A percentile compares a stretch with the other conserved stretches of the same genome.
Evolutionary conservation across 2,329 filamentous ascomycete genomes (phyloP).

Genomic region (Fusarium coicis): DNA sequence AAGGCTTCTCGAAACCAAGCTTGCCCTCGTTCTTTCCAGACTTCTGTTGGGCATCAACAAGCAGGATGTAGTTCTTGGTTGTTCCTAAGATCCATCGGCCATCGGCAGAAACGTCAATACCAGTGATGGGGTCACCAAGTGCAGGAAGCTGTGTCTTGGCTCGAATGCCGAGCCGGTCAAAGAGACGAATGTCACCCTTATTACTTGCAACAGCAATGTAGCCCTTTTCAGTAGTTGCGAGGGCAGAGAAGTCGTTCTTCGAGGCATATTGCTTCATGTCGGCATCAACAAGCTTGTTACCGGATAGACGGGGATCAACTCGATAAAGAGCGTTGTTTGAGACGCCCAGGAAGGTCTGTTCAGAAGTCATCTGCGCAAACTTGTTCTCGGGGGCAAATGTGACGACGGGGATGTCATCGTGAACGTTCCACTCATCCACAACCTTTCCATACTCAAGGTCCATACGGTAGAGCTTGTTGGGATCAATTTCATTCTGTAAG

Average conservation of each 20-base stretch:
- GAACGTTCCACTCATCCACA: slow-evolving; percentile 98
- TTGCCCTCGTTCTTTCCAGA: slow-evolving; percentile 96
- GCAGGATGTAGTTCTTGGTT: slow-evolving; percentile 91
- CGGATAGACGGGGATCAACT: slow-evolving; percentile 88
- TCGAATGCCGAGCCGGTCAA: slow-evolving; percentile 95
- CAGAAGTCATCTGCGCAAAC: slow-evolving; percentile 95
- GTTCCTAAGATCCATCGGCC: slow-evolving; percentile 96
- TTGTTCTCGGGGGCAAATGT: slow-evolving; percentile 97
- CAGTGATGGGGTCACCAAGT: slow-evolving; percentile 92
- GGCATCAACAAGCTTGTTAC: slow-evolving; percentile 91
- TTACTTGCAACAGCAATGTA: slow-evolving; percentile 97
- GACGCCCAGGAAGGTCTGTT: slow-evolving; percentile 94
- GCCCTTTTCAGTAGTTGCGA: slow-evolving; percentile 94
- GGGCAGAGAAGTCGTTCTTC: slow-evolving; percentile 96
- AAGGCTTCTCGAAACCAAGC: slow-evolving; percentile 95
- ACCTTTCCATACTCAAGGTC: slow-evolving; percentile 98
- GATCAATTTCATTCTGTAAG: slow-evolving; percentile 82
- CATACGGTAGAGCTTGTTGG: slow-evolving; percentile 95
- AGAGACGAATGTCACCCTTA: slow-evolving; percentile 97
- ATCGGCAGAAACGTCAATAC: slow-evolving; percentile 94
- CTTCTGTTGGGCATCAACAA: slow-evolving; percentile 92
- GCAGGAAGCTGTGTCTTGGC: slow-evolving; percentile 98
- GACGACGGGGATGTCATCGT: slow-evolving; percentile 93
- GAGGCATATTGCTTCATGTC: slow-evolving; percentile 96
- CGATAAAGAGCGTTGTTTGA: slow-evolving; percentile 94